Evolutionary conservation across 306 rosid genomes (phyloP), one percentile per base, ranked within the genome.

Genomic region (Sicyos baderoa): DNA sequence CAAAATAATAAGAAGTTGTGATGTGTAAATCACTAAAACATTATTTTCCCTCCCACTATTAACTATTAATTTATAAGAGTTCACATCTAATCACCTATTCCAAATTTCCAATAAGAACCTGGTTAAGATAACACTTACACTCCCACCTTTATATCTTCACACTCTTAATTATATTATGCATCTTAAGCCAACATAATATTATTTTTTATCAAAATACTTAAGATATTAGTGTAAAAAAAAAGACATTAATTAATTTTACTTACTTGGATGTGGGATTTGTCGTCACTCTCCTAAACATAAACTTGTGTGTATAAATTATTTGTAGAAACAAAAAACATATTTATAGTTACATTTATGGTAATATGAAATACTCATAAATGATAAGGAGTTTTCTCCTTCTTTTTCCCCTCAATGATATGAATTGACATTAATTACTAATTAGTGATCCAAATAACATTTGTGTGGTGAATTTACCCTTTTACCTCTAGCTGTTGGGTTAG

Each of bases 401-500:
- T 57, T 6, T 25, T 57, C 4, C 14, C 16, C 6, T 9, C 11
- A 6, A 52, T 52, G 12, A 21, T 21, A 54, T 21, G 12, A 11
- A 21, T 10, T 0, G 5, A 22, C 27, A 15, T 58, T 15, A 32
- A 62, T 17, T 62, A 15, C 27, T 15, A 32, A 62, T 17, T 62
- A 62, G 51, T 12, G 27, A 62, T n/a, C 17, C 42, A 29, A 62
- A 63, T 12, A 63, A 5, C 44, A 18, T 62, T 62, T 18, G 16
- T 5, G 10, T 63, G 1, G 11, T 11, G 19, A 56, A 56, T 18
- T 19, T 18, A 40, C 51, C 52, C 69, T 7, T 18, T 42, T 63
- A 5, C n/a, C 52, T 51, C 17, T 35, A 17, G 50, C 25, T 63
- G 69, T 42, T 18, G 69, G 68, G 68, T 35, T 35, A 35, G 68